These are phyloP conservation scores for Oenanthe sinensis DNA, from an alignment of 129 eudicot genomes.

Conservation along the genomic window DNA sequence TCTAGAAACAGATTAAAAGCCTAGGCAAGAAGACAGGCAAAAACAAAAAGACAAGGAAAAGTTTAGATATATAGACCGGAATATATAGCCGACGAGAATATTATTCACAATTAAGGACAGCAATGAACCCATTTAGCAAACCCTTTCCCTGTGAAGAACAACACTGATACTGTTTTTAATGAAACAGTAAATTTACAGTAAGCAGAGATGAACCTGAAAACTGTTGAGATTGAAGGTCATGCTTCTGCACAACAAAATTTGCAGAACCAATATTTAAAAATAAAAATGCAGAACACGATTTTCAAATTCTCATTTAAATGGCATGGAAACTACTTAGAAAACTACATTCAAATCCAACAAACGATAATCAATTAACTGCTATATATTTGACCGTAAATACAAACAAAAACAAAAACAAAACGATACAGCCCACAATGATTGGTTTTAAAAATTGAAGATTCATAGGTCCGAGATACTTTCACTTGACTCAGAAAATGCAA, in stretches of 20 bases:
- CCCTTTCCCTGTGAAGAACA: neutral
- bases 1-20: neutral
- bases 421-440: neutral
- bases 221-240: neutral
- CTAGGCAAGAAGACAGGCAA: neutral
- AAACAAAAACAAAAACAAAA: too few species aligned
- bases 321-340: neutral
- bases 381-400: neutral
- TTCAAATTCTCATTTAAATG: neutral
- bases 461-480: neutral
- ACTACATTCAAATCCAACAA: neutral
- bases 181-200: neutral
- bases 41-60: neutral
- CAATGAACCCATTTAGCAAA: neutral
- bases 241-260: neutral
- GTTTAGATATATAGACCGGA: neutral
- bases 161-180: neutral
- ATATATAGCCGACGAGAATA: neutral
- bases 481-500: neutral
- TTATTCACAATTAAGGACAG: neutral
- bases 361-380: neutral
- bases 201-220: neutral
- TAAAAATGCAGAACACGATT: neutral
- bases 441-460: too few species aligned
- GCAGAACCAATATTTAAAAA: neutral